A percentile compares a stretch with the other conserved stretches of the same genome.
phyloP scores from a whole-genome alignment of 2,329 filamentous ascomycete genomes.

The Sclerotinia nivalis region DNA sequence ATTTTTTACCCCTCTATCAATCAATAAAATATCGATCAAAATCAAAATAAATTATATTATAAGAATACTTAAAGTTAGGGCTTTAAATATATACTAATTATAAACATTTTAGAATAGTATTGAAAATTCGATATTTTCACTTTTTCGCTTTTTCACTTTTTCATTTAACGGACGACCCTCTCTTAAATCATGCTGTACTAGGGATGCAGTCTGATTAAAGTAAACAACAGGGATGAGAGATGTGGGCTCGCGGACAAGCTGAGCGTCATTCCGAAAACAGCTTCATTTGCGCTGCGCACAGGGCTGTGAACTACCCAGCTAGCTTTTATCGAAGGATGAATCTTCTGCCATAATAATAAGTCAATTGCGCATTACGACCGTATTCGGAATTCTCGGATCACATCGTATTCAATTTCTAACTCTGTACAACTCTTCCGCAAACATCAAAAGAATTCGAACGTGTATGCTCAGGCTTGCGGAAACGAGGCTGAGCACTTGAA shows the following conservation, averaged over 20 bases:
- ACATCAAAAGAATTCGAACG: not conserved
- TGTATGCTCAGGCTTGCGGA: not conserved
- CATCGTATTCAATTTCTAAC: not conserved
- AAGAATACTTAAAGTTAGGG: no score
- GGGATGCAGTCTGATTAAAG: conserved; percentile 13
- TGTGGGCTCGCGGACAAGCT: not conserved
- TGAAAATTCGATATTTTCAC: no score
- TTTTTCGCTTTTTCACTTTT: no score
- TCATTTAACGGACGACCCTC: no score
- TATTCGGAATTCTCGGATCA: conserved; percentile 10
- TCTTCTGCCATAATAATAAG: not conserved
- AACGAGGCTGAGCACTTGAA: conserved; percentile 24
- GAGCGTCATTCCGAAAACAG: conserved; percentile 8
- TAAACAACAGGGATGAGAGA: conserved; percentile 5
- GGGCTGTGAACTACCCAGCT: not conserved
- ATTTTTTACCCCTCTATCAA: no score
- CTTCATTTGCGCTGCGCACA: conserved; percentile 1
- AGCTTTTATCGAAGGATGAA: not conserved
- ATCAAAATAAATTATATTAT: no score
- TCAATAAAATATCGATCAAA: no score
- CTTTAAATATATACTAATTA: no score
- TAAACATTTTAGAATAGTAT: no score
- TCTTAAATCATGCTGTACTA: no score
- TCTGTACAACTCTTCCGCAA: not conserved
- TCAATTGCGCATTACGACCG: not conserved